Evolutionary conservation across 164 flowering plant genomes (phyloP).

Genomic region (Chimonanthus salicifolius): DNA sequence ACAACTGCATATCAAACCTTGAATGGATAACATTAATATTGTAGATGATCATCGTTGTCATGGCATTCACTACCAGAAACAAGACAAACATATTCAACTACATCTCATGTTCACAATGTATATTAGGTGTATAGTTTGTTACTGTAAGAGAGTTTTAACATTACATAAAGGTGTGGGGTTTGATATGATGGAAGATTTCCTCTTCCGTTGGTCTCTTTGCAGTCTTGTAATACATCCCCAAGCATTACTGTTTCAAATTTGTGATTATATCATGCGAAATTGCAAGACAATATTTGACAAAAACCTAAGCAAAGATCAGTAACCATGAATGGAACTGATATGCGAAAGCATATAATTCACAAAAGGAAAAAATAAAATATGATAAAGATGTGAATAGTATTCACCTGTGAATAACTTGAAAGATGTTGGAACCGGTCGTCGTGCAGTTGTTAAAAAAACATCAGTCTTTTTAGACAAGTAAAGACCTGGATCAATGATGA

Average conservation of each 20-base stretch:
- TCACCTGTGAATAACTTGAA: slow-evolving; percentile 89
- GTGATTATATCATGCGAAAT: neutral
- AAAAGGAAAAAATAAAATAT: neutral
- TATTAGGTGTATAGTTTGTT: too few relatives aligned
- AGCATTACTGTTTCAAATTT: neutral
- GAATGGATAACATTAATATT: too few relatives aligned
- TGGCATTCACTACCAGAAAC: too few relatives aligned
- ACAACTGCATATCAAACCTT: too few relatives aligned
- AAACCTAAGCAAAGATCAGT: neutral
- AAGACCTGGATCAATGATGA: slow-evolving; percentile 90
- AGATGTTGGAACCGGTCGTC: slow-evolving; percentile 74
- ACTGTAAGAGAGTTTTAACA: too few relatives aligned
- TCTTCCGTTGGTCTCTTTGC: neutral
- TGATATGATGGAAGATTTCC: neutral
- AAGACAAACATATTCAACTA: too few relatives aligned
- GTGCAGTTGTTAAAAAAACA: slow-evolving; percentile 57
- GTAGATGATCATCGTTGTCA: too few relatives aligned
- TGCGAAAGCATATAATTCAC: neutral
- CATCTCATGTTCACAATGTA: too few relatives aligned
- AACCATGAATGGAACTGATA: neutral
- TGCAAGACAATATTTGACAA: neutral
- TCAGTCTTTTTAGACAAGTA: slow-evolving; percentile 83
- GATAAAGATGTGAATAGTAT: slow-evolving; percentile 5
- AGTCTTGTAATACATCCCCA: neutral
- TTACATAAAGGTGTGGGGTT: neutral